phyloP scores from a whole-genome alignment of 768 basidiomycete species.

The Hygrocybe punicea region DNA sequence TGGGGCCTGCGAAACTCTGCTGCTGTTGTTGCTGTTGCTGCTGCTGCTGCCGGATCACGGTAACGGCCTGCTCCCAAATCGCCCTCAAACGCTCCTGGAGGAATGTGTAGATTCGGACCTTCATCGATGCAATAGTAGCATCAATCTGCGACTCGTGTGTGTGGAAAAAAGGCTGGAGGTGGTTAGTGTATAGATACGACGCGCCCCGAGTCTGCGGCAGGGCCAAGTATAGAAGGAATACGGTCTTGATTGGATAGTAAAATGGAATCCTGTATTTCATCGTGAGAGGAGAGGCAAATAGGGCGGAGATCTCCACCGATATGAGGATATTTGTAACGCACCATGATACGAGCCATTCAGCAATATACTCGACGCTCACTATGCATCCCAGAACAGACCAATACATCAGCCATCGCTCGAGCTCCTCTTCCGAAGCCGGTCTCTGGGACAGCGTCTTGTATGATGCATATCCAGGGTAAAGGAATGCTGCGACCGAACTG shows the following conservation, averaged over 20 bases:
- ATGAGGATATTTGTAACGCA: slow-evolving; percentile 36
- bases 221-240: slow-evolving; percentile 85
- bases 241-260: slow-evolving; percentile 76
- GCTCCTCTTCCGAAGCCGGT: slow-evolving; percentile 78
- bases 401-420: slow-evolving; percentile 96
- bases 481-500: slow-evolving; percentile 73
- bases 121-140: slow-evolving; percentile 63
- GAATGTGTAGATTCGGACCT: slow-evolving; percentile 56
- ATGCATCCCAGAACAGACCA: slow-evolving; percentile 89
- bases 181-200: slow-evolving; percentile 74
- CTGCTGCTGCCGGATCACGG: slow-evolving; percentile 45
- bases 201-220: slow-evolving; percentile 89
- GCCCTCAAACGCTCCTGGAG: slow-evolving; percentile 60
- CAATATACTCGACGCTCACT: slow-evolving; percentile 75
- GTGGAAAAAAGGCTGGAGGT: slow-evolving; percentile 80
- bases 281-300: too few species aligned
- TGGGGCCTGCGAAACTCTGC: slow-evolving; percentile 16
- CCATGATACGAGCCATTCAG: slow-evolving; percentile 88
- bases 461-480: slow-evolving; percentile 94
- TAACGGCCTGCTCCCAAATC: slow-evolving; percentile 62
- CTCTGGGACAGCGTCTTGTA: slow-evolving; percentile 89
- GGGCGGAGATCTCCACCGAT: too few species aligned
- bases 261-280: slow-evolving; percentile 70
- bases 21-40: slow-evolving; percentile 14
- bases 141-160: slow-evolving; percentile 86